Evolutionary conservation across 139 green algal genomes (phyloP).

Genomic region (Asterochloris erici): DNA sequence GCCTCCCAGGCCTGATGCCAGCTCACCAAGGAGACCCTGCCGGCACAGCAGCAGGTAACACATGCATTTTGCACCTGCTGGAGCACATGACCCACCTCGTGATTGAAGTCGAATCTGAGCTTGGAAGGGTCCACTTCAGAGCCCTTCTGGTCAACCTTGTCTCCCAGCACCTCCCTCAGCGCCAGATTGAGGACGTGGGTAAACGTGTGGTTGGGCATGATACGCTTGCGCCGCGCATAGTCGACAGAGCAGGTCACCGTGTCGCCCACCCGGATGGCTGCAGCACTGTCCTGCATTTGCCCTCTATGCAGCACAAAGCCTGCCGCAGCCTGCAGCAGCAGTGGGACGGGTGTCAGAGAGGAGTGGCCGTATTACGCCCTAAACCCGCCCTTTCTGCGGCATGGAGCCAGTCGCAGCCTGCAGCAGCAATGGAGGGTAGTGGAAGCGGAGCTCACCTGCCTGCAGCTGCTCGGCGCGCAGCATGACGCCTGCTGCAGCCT

Average conservation of each 20-base stretch:
- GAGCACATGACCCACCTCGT: no score
- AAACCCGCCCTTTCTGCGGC: conserved; percentile 72
- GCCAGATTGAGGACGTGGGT: conserved; percentile 98
- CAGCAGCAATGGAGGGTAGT: background rate
- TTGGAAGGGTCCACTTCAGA: conserved; percentile 88
- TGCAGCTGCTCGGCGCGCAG: background rate
- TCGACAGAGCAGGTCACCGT: conserved; percentile 72
- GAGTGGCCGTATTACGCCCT: background rate
- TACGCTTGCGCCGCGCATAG: conserved; percentile 66
- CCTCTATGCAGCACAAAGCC: conserved; percentile 95
- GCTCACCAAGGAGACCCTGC: no score
- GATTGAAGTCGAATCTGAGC: conserved; percentile 41
- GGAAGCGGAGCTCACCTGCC: background rate
- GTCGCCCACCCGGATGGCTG: conserved; percentile 58
- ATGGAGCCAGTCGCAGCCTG: conserved; percentile 93
- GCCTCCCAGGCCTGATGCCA: no score
- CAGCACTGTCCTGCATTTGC: conserved; percentile 6
- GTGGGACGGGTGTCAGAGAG: background rate
- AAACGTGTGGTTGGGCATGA: conserved; percentile 97
- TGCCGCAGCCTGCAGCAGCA: conserved; percentile 66
- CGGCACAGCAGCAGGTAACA: no score
- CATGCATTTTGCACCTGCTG: no score
- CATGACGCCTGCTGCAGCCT: background rate
- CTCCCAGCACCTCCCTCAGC: conserved; percentile 75
- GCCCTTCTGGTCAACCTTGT: conserved; percentile 96